Base-by-base conservation (phyloP, 2,329 filamentous ascomycete species). In the Monosporascus sp. region DNA sequence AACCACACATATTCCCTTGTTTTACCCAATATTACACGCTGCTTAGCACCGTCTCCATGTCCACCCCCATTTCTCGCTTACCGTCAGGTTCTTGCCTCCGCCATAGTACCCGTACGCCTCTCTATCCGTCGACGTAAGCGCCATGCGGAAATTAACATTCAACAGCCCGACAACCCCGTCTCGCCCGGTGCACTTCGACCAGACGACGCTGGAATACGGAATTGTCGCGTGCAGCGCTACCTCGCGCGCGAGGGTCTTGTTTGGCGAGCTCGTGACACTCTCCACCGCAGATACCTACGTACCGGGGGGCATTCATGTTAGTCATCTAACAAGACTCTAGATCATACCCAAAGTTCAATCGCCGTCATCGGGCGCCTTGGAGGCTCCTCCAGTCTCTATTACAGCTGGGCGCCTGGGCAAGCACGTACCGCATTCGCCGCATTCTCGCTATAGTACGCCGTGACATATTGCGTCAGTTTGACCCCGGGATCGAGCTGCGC, bases 81-180 rank as follows among this genome's bases (percentile, higher is more conserved):
- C 60, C 3, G 53, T 54, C 17, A 50, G 51, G 47, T 58, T 61
- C 15, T 48, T 60, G 20, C 55, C 41, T 31, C 51, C 53, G 22
- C 60, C 60, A 37, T 55, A 62, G 37, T 58, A 61, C 3, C 51
- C 60, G 5, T 56, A 52, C 11, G 55, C 51, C 22, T 47, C 40
- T 7, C 15, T 37, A 31, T 53, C 52, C 8, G 55, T 38, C 7
- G 58, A 58, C 11, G 60, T 53, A 20, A 63, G 53, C 2, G 58
- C 56, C 18, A 60, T 48, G 24, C 59, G 60, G 41, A 63, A 63
- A 43, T 63, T 63, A 26, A 63, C 60, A 31, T 63, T 62, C 15
- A 63, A 15, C 14, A 63, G 51, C 5, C 58, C 54, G 28, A 52
- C 48, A 18, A 15, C 41, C 6, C 41, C 41, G 41, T 44, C 41